Conservation (phyloP, 75 land plant genomes). For the Selaginella moellendorffii region DNA sequence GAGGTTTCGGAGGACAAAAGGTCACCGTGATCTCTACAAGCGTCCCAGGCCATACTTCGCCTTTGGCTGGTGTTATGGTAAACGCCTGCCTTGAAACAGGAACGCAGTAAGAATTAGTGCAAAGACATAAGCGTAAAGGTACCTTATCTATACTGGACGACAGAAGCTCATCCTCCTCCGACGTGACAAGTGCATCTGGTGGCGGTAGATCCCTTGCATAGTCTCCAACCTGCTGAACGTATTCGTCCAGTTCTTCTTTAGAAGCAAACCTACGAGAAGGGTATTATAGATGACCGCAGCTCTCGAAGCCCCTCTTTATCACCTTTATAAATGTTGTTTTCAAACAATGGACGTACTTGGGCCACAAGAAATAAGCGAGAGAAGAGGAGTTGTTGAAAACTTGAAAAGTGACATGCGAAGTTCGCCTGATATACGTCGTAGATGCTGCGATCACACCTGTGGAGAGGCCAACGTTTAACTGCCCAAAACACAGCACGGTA, state of each 20-base stretch:
- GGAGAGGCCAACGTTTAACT: constrained; percentile 27
- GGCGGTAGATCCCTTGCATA: background rate
- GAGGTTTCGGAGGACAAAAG: constrained; percentile 18
- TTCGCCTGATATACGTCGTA: constrained; percentile 16
- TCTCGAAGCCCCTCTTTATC: too few relatives aligned
- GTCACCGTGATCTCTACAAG: constrained; percentile 16
- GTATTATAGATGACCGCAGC: too few relatives aligned
- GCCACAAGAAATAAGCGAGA: constrained; percentile 21
- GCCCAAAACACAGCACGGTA: background rate
- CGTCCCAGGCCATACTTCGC: constrained; percentile 26
- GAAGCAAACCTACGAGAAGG: background rate
- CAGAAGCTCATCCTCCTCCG: background rate
- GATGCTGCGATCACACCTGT: constrained; percentile 2
- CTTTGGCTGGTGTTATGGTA: constrained; percentile 17
- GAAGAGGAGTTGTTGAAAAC: constrained; percentile 17
- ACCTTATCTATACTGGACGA: background rate
- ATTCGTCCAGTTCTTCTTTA: background rate
- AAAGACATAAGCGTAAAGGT: background rate
- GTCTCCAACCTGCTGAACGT: background rate
- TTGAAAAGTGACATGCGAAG: constrained; percentile 9
- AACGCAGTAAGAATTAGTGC: background rate
- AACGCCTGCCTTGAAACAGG: constrained; percentile 16
- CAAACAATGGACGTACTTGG: constrained; percentile 14
- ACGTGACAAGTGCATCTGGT: background rate
- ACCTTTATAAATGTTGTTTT: background rate